Evolutionary conservation across 306 rosid species (phyloP).

Genomic region (Cucumis hystrix): DNA sequence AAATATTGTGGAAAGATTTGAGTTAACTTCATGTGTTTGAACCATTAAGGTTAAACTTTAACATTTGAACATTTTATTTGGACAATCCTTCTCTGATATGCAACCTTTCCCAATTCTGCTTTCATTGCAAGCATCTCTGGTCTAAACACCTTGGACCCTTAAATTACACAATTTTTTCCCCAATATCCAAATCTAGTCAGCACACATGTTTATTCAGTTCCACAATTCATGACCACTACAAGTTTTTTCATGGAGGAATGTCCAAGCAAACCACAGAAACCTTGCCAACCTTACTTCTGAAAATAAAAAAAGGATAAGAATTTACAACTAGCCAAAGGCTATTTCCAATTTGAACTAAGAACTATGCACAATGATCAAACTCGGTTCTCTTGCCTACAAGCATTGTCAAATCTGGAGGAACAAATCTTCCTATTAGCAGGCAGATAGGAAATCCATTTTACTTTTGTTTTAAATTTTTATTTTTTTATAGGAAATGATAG

Average conservation of each 20-base stretch:
- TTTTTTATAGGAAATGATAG: no score
- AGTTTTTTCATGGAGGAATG: neutral
- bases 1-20: neutral
- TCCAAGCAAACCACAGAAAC: neutral
- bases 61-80: neutral
- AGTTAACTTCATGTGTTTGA: neutral
- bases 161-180: neutral
- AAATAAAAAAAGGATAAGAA: neutral
- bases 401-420: neutral
- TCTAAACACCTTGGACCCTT: neutral
- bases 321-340: neutral
- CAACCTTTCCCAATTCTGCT: neutral
- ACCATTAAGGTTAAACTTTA: neutral
- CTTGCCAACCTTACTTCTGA: neutral
- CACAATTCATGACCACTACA: neutral
- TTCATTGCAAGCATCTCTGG: neutral
- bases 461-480: no score
- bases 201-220: neutral
- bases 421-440: neutral
- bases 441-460: no score
- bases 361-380: neutral
- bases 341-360: neutral
- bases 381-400: neutral
- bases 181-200: neutral
- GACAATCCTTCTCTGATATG: neutral